Base-by-base conservation (phyloP, 139 green algal genomes). In the Ulvella scutata region DNA sequence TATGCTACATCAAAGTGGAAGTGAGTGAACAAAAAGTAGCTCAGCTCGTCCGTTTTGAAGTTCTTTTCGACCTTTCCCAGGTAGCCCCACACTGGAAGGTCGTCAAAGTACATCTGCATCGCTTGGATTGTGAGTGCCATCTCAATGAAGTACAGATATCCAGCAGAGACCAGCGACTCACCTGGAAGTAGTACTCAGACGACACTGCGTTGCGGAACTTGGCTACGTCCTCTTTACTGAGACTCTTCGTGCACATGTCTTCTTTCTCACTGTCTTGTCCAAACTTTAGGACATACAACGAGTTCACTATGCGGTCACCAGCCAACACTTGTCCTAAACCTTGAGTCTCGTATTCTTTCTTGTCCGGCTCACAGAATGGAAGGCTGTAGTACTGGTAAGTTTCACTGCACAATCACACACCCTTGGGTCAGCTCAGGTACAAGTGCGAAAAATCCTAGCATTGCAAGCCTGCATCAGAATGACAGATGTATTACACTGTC, bases 131-230 rank as follows among this genome's bases (percentile, higher is more conserved):
- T 26, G 40, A 59, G 40, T 13, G 40, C 17, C 40, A 26, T 59
- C 13, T 26, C 13, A 59, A 59, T 13, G 40, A 13, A 26, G 13
- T 17, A 59, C 17, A 59, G 40, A 59, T 13, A 17, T 59, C 13
- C 17, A 13, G 17, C 17, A 26, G 40, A 13, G 40, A 59, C 17
- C 13, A 17, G 13, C 40, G 17, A 59, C 40, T 13, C 13, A 87
- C 91, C 86, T 98, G 93, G 77, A 98, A 99, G 84, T 99, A 99
- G 81, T 96, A 98, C 77, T 99, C 94, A 72, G 93, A 80, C 59
- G 84, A 79, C 9, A 98, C 82, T 6, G 91, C 89, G 40, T 89
- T 79, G 0, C 90, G 78, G 31, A 98, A 91, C 43, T 85, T 84
- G 29, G 90, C 75, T 37, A 99, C 62, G 17, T 98, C 92, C 21